Conservation (phyloP, 495 filamentous ascomycete genomes). For the Sporormia fimetaria region DNA sequence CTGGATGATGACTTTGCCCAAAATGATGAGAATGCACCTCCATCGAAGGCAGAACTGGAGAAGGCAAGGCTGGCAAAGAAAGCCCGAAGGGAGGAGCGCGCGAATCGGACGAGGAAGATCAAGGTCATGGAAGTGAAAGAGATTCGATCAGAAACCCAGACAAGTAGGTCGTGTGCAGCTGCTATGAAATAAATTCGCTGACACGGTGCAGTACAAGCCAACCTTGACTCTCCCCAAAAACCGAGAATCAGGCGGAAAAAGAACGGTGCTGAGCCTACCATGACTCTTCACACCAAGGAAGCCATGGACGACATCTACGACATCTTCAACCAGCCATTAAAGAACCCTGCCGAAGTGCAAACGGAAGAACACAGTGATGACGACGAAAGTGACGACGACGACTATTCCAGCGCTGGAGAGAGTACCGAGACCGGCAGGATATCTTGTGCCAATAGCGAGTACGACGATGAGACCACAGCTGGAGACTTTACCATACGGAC, state of each 20-base stretch:
- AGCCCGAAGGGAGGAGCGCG: slow-evolving; percentile 32
- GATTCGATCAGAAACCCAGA: slow-evolving; percentile 56
- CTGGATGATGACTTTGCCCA: slow-evolving; percentile 12
- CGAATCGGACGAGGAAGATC: slow-evolving; percentile 46
- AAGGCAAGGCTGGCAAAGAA: slow-evolving; percentile 26
- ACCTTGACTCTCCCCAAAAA: slow-evolving; percentile 72
- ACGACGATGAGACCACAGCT: slow-evolving; percentile 48
- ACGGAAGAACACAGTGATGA: slow-evolving; percentile 33
- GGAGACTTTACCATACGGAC: slow-evolving; percentile 38
- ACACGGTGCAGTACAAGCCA: slow-evolving; percentile 63
- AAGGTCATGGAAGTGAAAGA: slow-evolving; percentile 62
- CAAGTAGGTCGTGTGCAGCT: slow-evolving; percentile 43
- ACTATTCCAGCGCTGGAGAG: slow-evolving; percentile 73
- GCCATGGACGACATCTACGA: slow-evolving; percentile 96
- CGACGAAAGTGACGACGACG: slow-evolving; percentile 48
- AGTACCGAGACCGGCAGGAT: slow-evolving; percentile 65
- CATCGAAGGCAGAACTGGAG: slow-evolving; percentile 23
- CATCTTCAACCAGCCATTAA: slow-evolving; percentile 85
- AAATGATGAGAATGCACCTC: slow-evolving; percentile 33
- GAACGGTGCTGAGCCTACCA: slow-evolving; percentile 62
- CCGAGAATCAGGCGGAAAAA: slow-evolving; percentile 67
- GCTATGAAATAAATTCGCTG: slow-evolving; percentile 2
- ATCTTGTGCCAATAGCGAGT: slow-evolving; percentile 50
- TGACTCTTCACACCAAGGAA: slow-evolving; percentile 91
- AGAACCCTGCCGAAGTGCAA: slow-evolving; percentile 31